These are phyloP conservation scores for Puya raimondii DNA, from an alignment of 176 grass and related monocot species.

Conservation along the genomic window DNA sequence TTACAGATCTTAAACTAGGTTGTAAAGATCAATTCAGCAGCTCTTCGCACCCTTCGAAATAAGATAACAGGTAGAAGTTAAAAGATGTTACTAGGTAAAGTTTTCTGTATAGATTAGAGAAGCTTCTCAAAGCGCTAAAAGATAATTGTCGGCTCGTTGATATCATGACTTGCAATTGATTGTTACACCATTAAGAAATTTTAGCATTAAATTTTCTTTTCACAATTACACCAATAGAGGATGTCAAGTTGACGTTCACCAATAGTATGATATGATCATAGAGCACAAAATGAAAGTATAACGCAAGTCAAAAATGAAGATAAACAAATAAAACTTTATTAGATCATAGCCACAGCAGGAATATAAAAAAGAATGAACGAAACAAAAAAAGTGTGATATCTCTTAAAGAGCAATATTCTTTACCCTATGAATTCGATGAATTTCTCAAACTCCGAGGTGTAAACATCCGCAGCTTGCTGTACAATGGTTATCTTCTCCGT, in stretches of 20 bases:
- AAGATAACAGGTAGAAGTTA: no score
- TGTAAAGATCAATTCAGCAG: no score
- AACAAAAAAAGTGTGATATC: background rate
- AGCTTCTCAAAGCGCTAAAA: no score
- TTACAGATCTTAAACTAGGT: no score
- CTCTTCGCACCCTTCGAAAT: no score
- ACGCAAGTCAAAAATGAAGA: conserved; percentile 9
- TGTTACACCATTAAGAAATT: background rate
- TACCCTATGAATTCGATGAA: conserved; percentile 88
- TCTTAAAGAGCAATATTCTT: conserved; percentile 1
- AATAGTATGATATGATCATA: background rate
- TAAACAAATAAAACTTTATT: conserved; percentile 1
- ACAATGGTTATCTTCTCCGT: conserved; percentile 45
- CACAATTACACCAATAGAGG: background rate
- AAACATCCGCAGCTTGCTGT: conserved; percentile 57
- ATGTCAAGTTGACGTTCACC: background rate
- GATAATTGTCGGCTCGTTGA: background rate
- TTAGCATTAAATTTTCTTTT: background rate
- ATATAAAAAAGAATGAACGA: conserved; percentile 6
- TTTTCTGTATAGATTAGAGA: no score
- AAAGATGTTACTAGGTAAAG: no score
- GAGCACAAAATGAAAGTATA: background rate
- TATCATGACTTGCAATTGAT: background rate
- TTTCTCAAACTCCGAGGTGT: conserved; percentile 65
- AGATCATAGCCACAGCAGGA: conserved; percentile 4